These are phyloP conservation scores for Priceomyces fermenticarens DNA, from an alignment of 805 yeast species.

Conservation along the genomic window DNA sequence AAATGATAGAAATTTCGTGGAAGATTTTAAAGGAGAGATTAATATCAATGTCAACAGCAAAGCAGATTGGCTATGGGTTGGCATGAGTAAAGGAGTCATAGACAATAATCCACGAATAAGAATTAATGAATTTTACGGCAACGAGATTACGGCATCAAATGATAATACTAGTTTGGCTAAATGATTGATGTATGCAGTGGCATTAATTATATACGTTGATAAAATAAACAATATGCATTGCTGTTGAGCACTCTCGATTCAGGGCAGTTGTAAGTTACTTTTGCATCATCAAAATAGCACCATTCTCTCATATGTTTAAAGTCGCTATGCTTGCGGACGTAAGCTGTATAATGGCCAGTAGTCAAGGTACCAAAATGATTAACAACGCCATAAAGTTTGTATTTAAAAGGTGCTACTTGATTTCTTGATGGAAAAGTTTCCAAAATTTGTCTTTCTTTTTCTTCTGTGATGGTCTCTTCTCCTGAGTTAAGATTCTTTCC, in stretches of 20 bases:
- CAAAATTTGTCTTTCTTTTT: constrained; percentile 42
- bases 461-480: constrained; percentile 25
- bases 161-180: background rate
- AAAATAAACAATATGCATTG: constrained; percentile 83
- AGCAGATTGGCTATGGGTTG: constrained; percentile 66
- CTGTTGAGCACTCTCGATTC: constrained; percentile 56
- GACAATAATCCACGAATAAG: constrained; percentile 53
- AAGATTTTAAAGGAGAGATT: constrained; percentile 67
- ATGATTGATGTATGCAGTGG: background rate
- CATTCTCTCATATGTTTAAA: constrained; percentile 53
- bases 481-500: constrained; percentile 26
- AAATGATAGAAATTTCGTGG: constrained; percentile 81
- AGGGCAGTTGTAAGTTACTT: constrained; percentile 52
- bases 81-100: constrained; percentile 56
- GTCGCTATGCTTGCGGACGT: constrained; percentile 55
- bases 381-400: constrained; percentile 75
- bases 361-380: constrained; percentile 79
- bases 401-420: constrained; percentile 77
- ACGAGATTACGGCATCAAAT: constrained; percentile 1
- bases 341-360: constrained; percentile 89
- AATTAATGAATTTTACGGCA: constrained; percentile 18
- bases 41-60: constrained; percentile 42
- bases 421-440: constrained; percentile 60
- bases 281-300: constrained; percentile 82
- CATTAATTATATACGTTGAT: constrained; percentile 41